phyloP scores from a whole-genome alignment of 1,284 basidiomycete species.

The Cerioporus squamosus region DNA sequence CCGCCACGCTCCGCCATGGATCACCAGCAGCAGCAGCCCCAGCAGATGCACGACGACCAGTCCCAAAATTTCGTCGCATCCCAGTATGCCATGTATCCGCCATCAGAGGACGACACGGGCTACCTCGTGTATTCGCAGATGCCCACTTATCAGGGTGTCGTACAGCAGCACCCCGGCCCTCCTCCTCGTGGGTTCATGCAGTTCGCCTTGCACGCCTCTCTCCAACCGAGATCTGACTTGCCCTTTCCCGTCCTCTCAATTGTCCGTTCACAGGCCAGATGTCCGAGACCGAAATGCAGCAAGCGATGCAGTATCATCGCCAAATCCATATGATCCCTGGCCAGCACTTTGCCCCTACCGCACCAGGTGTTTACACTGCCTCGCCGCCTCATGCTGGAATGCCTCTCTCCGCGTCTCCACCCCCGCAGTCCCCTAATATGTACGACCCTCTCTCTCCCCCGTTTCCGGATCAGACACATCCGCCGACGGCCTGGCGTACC shows the following conservation, averaged over 20 bases:
- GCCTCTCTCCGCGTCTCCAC: slow-evolving; percentile 59
- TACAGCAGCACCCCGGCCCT: slow-evolving; percentile 43
- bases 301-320: slow-evolving; percentile 37
- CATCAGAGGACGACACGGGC: slow-evolving; percentile 45
- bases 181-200: slow-evolving; percentile 56
- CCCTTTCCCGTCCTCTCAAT: slow-evolving; percentile 42
- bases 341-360: slow-evolving; percentile 36
- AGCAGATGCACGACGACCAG: slow-evolving; percentile 43
- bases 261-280: slow-evolving; percentile 50
- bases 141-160: slow-evolving; percentile 41
- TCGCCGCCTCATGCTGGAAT: slow-evolving; percentile 55
- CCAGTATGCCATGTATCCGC: slow-evolving; percentile 40
- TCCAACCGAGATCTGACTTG: slow-evolving; percentile 34
- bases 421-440: slow-evolving; percentile 76
- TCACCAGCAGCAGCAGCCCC: slow-evolving; percentile 42
- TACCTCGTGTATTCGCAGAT: slow-evolving; percentile 48
- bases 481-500: slow-evolving; percentile 71
- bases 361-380: slow-evolving; percentile 50
- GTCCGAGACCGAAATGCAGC: slow-evolving; percentile 52
- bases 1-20: slow-evolving; percentile 46
- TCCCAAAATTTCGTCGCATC: slow-evolving; percentile 41
- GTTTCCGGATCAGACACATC: slow-evolving; percentile 85
- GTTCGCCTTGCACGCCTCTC: slow-evolving; percentile 40
- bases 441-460: slow-evolving; percentile 80
- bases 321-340: slow-evolving; percentile 34